These are phyloP conservation scores for Rhizoclosmatium globosum DNA, from an alignment of 192 early-diverging fungal species.

Conservation along the genomic window DNA sequence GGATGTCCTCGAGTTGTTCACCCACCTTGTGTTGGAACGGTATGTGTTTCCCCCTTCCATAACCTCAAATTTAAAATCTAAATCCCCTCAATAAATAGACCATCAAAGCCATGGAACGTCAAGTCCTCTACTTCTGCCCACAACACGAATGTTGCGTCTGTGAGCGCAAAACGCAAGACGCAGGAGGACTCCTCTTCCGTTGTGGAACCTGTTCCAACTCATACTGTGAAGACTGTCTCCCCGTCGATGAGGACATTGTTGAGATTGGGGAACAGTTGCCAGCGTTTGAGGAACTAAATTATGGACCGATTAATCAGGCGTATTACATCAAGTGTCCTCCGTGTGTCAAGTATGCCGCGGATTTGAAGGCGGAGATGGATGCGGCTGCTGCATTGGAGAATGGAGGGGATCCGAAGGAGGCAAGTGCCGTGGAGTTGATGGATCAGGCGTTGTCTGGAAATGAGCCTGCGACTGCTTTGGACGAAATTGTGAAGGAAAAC, in stretches of 20 bases:
- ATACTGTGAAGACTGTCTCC: slow-evolving; percentile 47
- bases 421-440: background rate
- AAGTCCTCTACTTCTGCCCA: slow-evolving; percentile 38
- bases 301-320: slow-evolving; percentile 41
- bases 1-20: slow-evolving; percentile 35
- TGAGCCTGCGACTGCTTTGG: background rate
- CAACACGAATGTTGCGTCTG: slow-evolving; percentile 46
- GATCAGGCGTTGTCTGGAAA: background rate
- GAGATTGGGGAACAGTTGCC: slow-evolving; percentile 45
- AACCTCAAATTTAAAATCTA: background rate
- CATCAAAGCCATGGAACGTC: slow-evolving; percentile 4
- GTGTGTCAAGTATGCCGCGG: slow-evolving; percentile 23
- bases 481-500: background rate
- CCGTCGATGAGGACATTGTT: slow-evolving; percentile 39
- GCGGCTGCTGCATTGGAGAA: background rate
- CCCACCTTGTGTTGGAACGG: slow-evolving; percentile 32
- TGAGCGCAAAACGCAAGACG: slow-evolving; percentile 43
- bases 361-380: background rate
- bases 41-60: background rate
- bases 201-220: slow-evolving; percentile 48
- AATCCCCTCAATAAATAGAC: background rate
- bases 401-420: background rate
- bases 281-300: slow-evolving; percentile 42
- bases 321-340: slow-evolving; percentile 48
- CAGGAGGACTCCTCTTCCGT: slow-evolving; percentile 54